phyloP scores from a whole-genome alignment of 2,329 filamentous ascomycete genomes.

The Fusarium verrucosum region DNA sequence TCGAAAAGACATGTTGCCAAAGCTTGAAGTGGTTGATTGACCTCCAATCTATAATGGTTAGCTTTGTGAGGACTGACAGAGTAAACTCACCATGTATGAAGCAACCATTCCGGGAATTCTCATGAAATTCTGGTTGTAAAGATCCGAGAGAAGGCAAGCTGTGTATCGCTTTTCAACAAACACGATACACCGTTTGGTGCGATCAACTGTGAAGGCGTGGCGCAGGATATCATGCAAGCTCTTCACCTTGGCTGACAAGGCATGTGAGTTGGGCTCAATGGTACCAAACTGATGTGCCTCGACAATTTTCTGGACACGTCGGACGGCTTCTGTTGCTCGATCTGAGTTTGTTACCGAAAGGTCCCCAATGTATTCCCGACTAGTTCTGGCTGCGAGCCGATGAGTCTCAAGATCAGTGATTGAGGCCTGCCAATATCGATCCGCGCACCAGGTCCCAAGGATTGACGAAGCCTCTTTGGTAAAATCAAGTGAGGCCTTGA shows the following conservation, averaged over 20 bases:
- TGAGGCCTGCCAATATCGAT: constrained; percentile 79
- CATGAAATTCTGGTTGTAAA: constrained; percentile 68
- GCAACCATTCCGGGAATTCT: constrained; percentile 66
- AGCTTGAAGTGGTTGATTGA: constrained; percentile 52
- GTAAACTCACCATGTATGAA: constrained; percentile 66
- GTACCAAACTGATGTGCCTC: constrained; percentile 57
- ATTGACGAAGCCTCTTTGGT: constrained; percentile 68
- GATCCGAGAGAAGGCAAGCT: constrained; percentile 74
- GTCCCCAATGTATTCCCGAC: constrained; percentile 46
- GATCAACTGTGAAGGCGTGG: constrained; percentile 70
- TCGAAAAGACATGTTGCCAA: constrained; percentile 72
- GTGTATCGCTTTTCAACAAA: constrained; percentile 85
- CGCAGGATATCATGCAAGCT: constrained; percentile 68
- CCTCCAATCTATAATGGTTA: constrained; percentile 45
- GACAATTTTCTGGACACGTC: constrained; percentile 66
- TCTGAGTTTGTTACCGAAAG: constrained; percentile 48
- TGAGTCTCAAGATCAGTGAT: constrained; percentile 69
- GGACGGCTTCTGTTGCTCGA: constrained; percentile 63
- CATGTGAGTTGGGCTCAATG: constrained; percentile 43
- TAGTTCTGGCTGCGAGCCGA: constrained; percentile 68
- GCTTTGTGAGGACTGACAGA: not conserved
- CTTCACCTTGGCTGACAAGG: constrained; percentile 78
- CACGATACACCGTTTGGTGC: constrained; percentile 73
- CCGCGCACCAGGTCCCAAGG: constrained; percentile 85
- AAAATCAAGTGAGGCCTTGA: constrained; percentile 68